Conservation (phyloP, 2,329 filamentous ascomycete species). For the Penicillium sp. region DNA sequence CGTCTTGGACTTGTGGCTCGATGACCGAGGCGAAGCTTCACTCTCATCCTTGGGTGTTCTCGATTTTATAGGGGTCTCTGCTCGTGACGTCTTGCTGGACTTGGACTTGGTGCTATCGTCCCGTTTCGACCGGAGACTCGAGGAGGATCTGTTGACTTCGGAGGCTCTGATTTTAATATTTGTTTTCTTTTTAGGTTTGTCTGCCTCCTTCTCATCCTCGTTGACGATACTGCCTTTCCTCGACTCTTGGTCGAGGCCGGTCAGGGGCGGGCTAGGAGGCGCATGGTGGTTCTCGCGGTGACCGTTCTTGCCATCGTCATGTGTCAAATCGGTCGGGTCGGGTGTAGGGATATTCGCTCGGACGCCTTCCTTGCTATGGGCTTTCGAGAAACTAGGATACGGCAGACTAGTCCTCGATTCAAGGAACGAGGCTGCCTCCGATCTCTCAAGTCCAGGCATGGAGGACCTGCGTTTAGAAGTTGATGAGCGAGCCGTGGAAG, state of each 20-base stretch:
- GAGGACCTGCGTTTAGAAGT: constrained; percentile 42
- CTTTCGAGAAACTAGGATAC: constrained; percentile 84
- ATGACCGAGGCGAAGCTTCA: constrained; percentile 33
- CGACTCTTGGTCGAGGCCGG: constrained; percentile 40
- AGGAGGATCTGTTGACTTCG: constrained; percentile 40
- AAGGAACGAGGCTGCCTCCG: constrained; percentile 37
- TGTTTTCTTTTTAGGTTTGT: constrained; percentile 34
- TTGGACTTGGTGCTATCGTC: constrained; percentile 33
- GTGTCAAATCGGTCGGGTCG: constrained; percentile 67
- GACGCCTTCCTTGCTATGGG: constrained; percentile 84
- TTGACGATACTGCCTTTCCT: constrained; percentile 33
- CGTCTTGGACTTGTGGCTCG: constrained; percentile 34
- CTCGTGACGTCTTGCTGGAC: constrained; percentile 33
- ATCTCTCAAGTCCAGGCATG: constrained; percentile 51
- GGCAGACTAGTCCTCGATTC: constrained; percentile 55
- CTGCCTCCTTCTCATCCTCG: constrained; percentile 31
- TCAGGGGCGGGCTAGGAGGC: constrained; percentile 49
- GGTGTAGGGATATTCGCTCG: constrained; percentile 60
- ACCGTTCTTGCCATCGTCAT: constrained; percentile 38
- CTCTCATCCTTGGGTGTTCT: constrained; percentile 33
- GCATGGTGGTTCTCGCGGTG: constrained; percentile 33
- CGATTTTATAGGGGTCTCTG: constrained; percentile 39
- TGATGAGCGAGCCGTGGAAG: constrained; percentile 15
- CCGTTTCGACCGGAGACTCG: constrained; percentile 38
- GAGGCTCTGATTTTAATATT: constrained; percentile 36